Conservation (phyloP, 768 basidiomycete genomes). For the Glaciozyma martinii region DNA sequence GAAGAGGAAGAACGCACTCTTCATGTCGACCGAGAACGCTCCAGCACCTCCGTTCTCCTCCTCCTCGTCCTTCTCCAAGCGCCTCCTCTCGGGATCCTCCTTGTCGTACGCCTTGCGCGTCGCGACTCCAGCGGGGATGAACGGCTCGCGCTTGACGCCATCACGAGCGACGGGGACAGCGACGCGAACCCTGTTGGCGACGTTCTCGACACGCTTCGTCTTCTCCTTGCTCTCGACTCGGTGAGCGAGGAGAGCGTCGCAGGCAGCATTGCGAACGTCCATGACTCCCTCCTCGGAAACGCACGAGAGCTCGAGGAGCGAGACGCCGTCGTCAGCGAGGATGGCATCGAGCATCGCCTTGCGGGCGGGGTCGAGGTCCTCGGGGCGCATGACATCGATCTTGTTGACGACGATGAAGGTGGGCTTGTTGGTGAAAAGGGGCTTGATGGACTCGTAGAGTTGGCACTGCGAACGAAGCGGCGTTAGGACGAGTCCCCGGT, state of each 20-base stretch:
- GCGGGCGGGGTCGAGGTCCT: slow-evolving; percentile 67
- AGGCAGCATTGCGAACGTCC: slow-evolving; percentile 89
- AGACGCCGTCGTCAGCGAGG: slow-evolving; percentile 61
- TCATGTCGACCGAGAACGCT: slow-evolving; percentile 81
- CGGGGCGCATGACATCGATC: slow-evolving; percentile 81
- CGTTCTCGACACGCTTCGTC: slow-evolving; percentile 80
- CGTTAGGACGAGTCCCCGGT: not conserved
- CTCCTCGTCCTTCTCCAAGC: slow-evolving; percentile 72
- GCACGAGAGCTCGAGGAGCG: slow-evolving; percentile 77
- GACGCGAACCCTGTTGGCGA: slow-evolving; percentile 93
- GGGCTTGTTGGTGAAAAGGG: slow-evolving; percentile 82
- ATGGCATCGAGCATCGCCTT: slow-evolving; percentile 80
- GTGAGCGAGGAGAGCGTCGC: slow-evolving; percentile 88
- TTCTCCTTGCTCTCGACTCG: slow-evolving; percentile 90
- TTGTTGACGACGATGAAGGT: slow-evolving; percentile 95
- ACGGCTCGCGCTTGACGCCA: slow-evolving; percentile 74
- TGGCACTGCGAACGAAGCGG: slow-evolving; percentile 62
- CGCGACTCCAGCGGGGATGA: slow-evolving; percentile 78
- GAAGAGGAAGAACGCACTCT: slow-evolving; percentile 51
- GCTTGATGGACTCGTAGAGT: slow-evolving; percentile 98
- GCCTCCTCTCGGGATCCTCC: slow-evolving; percentile 66
- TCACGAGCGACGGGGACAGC: slow-evolving; percentile 84
- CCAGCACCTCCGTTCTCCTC: slow-evolving; percentile 78
- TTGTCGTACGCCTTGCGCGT: slow-evolving; percentile 74
- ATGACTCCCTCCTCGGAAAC: slow-evolving; percentile 96